Evolutionary conservation across 225 moss, liverwort and hornwort species (phyloP).

Genomic region (Anthoceros angustus): DNA sequence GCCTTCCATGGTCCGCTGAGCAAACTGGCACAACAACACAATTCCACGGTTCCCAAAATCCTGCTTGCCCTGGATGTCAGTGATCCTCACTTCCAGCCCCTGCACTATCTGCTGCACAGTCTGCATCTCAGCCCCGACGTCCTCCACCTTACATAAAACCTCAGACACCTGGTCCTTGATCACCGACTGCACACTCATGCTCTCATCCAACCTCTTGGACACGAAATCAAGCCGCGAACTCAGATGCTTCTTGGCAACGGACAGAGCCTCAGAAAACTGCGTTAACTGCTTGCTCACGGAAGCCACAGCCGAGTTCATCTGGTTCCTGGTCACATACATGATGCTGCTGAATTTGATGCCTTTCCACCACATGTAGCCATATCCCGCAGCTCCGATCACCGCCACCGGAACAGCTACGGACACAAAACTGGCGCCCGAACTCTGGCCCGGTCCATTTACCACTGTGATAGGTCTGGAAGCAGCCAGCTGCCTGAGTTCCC

Average conservation of each 20-base stretch:
- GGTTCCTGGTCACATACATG: conserved; percentile 43
- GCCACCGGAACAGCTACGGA: conserved; percentile 25
- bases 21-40: conserved; percentile 27
- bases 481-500: conserved; percentile 25
- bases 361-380: conserved; percentile 37
- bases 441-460: conserved; percentile 16
- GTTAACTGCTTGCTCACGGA: conserved; percentile 25
- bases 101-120: conserved; percentile 34
- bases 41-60: conserved; percentile 35
- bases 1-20: background rate
- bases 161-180: conserved; percentile 31
- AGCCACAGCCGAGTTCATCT: conserved; percentile 36
- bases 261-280: conserved; percentile 28
- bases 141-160: conserved; percentile 29
- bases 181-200: conserved; percentile 28
- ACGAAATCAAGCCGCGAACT: conserved; percentile 32
- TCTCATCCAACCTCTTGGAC: conserved; percentile 29
- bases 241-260: conserved; percentile 30
- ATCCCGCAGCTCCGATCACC: conserved; percentile 24
- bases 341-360: conserved; percentile 32
- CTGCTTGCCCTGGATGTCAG: conserved; percentile 34
- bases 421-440: conserved; percentile 14
- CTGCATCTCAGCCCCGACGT: conserved; percentile 31
- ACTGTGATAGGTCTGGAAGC: conserved; percentile 26
- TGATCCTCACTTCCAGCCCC: conserved; percentile 35